Evolutionary conservation across 768 basidiomycete genomes (phyloP).

Genomic region (Xanthoconium stramineum): DNA sequence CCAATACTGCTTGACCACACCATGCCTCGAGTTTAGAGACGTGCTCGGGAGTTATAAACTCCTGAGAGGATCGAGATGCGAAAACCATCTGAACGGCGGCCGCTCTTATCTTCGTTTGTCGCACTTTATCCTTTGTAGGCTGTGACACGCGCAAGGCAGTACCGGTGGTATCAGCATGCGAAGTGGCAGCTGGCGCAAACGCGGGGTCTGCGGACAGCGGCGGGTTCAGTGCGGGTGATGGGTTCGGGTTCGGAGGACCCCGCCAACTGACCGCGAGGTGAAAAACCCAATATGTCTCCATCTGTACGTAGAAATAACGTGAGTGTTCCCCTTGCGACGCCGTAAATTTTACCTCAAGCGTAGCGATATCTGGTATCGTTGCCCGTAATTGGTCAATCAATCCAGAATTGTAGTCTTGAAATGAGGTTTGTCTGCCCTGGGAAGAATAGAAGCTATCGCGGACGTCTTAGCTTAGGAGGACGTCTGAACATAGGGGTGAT

Average conservation of each 20-base stretch:
- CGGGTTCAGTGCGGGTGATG: constrained; percentile 27
- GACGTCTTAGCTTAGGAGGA: constrained; percentile 5
- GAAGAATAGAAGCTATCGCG: constrained; percentile 75
- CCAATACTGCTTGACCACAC: constrained; percentile 58
- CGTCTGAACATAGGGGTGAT: neutral
- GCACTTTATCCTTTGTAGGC: neutral
- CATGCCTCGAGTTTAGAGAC: constrained; percentile 60
- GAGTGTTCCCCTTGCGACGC: neutral
- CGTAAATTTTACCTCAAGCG: constrained; percentile 56
- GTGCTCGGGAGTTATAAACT: constrained; percentile 70
- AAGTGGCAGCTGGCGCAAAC: constrained; percentile 22
- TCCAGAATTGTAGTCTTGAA: constrained; percentile 66
- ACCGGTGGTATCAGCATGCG: constrained; percentile 5
- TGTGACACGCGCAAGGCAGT: neutral
- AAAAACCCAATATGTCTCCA: constrained; percentile 82
- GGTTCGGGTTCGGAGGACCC: constrained; percentile 27
- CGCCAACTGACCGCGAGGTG: constrained; percentile 76
- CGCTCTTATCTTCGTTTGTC: constrained; percentile 52
- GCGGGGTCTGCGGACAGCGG: constrained; percentile 48
- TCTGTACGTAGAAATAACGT: constrained; percentile 42
- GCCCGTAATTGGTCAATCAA: constrained; percentile 56
- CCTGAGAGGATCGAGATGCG: constrained; percentile 67
- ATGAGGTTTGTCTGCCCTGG: constrained; percentile 79
- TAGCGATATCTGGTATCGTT: constrained; percentile 52
- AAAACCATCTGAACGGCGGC: constrained; percentile 82